These are phyloP conservation scores for Aphelidium insulamus DNA, from an alignment of 371 early-diverging fungal species.

Conservation along the genomic window DNA sequence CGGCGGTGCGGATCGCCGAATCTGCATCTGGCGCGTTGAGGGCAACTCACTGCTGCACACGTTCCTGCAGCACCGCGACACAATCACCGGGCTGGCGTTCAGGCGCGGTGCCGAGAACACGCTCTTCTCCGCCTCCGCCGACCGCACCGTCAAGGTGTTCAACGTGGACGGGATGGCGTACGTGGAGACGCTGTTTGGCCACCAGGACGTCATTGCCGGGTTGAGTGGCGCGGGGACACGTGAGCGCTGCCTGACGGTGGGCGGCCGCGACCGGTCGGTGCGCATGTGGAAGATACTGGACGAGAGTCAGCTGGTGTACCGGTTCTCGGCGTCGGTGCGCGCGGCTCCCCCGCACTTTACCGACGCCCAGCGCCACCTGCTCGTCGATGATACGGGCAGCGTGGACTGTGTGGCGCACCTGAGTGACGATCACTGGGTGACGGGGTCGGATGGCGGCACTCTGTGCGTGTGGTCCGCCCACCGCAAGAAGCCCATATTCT, in stretches of 20 bases:
- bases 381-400: neutral
- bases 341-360: conserved; percentile 4
- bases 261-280: conserved; percentile 71
- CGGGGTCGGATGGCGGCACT: conserved; percentile 14
- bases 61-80: conserved; percentile 80
- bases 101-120: conserved; percentile 49
- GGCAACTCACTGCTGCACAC: conserved; percentile 39
- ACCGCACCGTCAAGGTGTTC: conserved; percentile 90
- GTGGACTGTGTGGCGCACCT: neutral
- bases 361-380: conserved; percentile 6
- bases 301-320: conserved; percentile 76
- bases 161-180: conserved; percentile 73
- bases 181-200: conserved; percentile 92
- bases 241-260: conserved; percentile 81
- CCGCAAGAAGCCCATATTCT: neutral
- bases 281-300: conserved; percentile 88
- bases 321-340: conserved; percentile 43
- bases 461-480: neutral
- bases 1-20: conserved; percentile 71
- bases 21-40: conserved; percentile 69
- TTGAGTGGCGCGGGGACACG: conserved; percentile 54
- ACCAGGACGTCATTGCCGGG: conserved; percentile 64
- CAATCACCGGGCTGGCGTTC: conserved; percentile 69
- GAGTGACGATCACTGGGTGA: neutral
- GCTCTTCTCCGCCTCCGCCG: conserved; percentile 71